These are phyloP conservation scores for Salix koriyanagi DNA, from an alignment of 345 rosid genomes.

Conservation along the genomic window DNA sequence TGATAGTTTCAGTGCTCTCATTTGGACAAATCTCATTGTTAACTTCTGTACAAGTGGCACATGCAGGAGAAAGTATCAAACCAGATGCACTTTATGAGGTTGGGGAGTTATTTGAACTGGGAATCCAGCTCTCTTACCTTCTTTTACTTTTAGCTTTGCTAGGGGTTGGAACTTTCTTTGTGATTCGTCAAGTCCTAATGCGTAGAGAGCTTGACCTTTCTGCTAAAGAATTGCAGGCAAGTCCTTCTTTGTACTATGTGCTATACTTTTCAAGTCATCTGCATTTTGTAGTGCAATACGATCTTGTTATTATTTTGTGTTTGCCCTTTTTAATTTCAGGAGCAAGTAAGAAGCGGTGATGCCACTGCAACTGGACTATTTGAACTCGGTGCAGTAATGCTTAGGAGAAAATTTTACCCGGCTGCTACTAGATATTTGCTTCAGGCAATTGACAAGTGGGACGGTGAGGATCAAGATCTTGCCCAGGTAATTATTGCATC, in stretches of 20 bases:
- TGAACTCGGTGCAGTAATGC: conserved; percentile 96
- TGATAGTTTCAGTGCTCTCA: conserved; percentile 33
- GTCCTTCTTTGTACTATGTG: neutral
- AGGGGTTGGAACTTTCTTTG: conserved; percentile 84
- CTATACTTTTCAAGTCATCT: neutral
- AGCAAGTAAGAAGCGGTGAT: conserved; percentile 99
- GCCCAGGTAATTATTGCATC: conserved; percentile 62
- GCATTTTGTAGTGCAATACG: neutral
- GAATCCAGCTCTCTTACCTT: conserved; percentile 89
- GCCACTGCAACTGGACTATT: conserved; percentile 90
- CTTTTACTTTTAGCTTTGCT: conserved; percentile 70
- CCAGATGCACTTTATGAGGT: conserved; percentile 53
- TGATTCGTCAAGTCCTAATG: conserved; percentile 90
- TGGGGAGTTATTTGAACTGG: conserved; percentile 78
- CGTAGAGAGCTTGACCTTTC: conserved; percentile 98
- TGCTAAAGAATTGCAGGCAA: conserved; percentile 90
- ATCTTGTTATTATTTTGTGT: conserved; percentile 1
- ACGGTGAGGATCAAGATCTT: conserved; percentile 96
- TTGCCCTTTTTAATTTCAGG: conserved; percentile 42
- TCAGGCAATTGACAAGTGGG: conserved; percentile 95
- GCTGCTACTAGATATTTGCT: conserved; percentile 80
- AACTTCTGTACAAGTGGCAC: conserved; percentile 51
- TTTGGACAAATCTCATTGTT: conserved; percentile 49
- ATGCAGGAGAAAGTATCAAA: conserved; percentile 47
- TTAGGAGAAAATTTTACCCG: conserved; percentile 82